These are phyloP conservation scores for Candida koratica DNA, from an alignment of 805 yeast species.

Conservation along the genomic window DNA sequence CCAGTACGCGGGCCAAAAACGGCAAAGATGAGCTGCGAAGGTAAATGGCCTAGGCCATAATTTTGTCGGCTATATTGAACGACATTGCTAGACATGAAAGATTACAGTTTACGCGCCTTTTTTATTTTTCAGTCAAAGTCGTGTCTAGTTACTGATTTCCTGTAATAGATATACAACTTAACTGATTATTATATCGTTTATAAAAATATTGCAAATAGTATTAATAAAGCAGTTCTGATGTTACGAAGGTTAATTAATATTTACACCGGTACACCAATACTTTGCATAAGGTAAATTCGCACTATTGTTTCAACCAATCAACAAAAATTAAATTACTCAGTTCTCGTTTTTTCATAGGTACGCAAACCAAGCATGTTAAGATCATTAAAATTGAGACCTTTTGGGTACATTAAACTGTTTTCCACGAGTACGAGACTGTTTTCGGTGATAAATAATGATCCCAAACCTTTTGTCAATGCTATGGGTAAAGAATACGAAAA, in stretches of 20 bases:
- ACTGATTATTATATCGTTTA: no score
- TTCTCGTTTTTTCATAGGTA: conserved; percentile 7
- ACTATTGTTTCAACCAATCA: conserved; percentile 13
- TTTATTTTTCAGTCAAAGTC: neutral
- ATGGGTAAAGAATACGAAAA: conserved; percentile 36
- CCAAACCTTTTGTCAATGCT: conserved; percentile 34
- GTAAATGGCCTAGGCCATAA: no score
- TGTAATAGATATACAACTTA: no score
- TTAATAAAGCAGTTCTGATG: no score
- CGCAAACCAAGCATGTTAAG: conserved; percentile 11
- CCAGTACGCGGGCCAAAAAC: no score
- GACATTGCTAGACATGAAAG: neutral
- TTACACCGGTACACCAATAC: conserved; percentile 1
- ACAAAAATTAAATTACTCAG: conserved; percentile 12
- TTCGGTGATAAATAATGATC: conserved; percentile 16
- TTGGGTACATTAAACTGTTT: conserved; percentile 7
- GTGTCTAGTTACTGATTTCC: no score
- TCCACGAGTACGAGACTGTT: conserved; percentile 4
- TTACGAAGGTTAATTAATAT: no score
- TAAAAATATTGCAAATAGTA: no score
- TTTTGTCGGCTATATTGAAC: no score
- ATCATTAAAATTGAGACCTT: conserved; percentile 12
- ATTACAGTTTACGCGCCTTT: conserved; percentile 2
- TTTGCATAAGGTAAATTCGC: neutral
- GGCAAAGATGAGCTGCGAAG: no score